These are phyloP conservation scores for Sugiyamaella qingdaonensis DNA, from an alignment of 805 yeast species.

Conservation along the genomic window DNA sequence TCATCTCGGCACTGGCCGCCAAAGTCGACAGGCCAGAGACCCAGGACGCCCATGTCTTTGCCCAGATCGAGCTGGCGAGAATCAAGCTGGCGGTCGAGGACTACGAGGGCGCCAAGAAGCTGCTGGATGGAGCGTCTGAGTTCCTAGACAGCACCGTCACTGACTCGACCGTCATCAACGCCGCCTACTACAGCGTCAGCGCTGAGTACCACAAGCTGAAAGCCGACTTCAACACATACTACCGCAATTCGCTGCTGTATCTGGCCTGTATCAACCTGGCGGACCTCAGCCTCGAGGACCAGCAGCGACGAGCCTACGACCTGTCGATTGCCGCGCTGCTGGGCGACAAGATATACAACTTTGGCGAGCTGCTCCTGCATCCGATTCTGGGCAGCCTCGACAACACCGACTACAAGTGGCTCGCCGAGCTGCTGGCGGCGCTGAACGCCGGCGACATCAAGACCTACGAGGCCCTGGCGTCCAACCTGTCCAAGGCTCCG, in stretches of 20 bases:
- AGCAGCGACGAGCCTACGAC: constrained; percentile 61
- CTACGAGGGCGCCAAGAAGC: constrained; percentile 57
- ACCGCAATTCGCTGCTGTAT: constrained; percentile 75
- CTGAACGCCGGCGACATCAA: constrained; percentile 75
- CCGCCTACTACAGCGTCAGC: constrained; percentile 77
- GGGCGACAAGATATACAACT: constrained; percentile 90
- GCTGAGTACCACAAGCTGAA: constrained; percentile 71
- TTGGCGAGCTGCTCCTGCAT: constrained; percentile 91
- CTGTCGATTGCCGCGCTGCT: constrained; percentile 80
- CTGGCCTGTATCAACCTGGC: constrained; percentile 64
- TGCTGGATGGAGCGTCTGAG: constrained; percentile 57
- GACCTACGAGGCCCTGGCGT: constrained; percentile 51
- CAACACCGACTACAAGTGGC: constrained; percentile 57
- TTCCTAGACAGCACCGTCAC: constrained; percentile 55
- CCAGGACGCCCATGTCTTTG: constrained; percentile 50
- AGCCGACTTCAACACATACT: constrained; percentile 76
- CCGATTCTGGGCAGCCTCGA: constrained; percentile 62
- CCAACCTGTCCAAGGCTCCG: constrained; percentile 45
- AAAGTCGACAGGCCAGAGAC: constrained; percentile 42
- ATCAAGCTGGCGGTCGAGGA: constrained; percentile 54
- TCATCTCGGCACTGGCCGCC: constrained; percentile 42
- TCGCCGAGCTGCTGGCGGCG: constrained; percentile 62
- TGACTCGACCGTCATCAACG: constrained; percentile 62
- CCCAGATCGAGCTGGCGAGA: constrained; percentile 72
- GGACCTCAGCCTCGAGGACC: constrained; percentile 38